Evolutionary conservation across 2,329 filamentous ascomycete species (phyloP).

Genomic region (Grosmannia serpens): DNA sequence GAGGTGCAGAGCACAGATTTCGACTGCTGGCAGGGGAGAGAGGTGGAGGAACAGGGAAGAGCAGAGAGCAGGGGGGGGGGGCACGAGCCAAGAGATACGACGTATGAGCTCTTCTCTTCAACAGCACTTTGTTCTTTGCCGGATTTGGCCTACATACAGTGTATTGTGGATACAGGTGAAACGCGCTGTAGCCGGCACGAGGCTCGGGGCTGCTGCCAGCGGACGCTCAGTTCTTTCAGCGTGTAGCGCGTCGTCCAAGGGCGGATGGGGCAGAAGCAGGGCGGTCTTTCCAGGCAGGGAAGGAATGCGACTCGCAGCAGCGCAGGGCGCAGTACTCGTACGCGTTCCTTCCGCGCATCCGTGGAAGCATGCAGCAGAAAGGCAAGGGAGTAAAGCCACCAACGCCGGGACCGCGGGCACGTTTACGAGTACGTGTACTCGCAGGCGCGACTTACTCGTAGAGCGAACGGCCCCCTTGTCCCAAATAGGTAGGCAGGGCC

Average conservation of each 20-base stretch:
- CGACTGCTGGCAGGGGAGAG: neutral
- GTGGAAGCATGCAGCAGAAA: neutral
- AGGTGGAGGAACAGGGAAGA: neutral
- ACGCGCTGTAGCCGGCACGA: neutral
- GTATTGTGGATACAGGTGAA: neutral
- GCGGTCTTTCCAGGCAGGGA: neutral
- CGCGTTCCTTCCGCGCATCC: neutral
- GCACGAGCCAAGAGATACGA: neutral
- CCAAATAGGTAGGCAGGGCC: no score
- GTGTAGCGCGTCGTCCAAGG: neutral
- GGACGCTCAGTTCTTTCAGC: no score
- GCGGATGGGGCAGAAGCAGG: neutral
- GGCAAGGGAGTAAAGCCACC: neutral
- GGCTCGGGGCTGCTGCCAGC: neutral
- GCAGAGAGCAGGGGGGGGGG: neutral
- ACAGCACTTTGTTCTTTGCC: neutral
- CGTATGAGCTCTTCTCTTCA: neutral
- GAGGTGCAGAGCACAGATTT: slow-evolving; percentile 1
- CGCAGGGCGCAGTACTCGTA: neutral
- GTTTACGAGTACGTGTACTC: no score
- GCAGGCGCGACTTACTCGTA: no score
- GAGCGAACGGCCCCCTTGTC: no score
- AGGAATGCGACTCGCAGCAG: neutral
- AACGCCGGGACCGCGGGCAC: neutral
- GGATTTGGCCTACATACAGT: neutral